phyloP scores from a whole-genome alignment of 2,329 filamentous ascomycete genomes.

The Claviceps monticola region DNA sequence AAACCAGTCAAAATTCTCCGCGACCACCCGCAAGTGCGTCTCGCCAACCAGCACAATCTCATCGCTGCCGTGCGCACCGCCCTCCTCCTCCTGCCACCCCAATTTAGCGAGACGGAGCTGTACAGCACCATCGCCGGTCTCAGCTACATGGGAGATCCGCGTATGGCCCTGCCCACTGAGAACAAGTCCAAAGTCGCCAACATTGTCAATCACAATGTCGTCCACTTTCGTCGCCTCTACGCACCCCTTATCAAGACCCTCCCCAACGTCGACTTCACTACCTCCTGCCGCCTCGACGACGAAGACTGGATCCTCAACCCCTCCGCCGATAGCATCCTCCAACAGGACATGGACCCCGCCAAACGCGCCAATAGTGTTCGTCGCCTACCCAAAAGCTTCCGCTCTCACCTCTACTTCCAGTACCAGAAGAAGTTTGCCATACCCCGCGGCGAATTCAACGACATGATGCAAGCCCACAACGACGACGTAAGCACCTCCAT shows the following conservation, averaged over 20 bases:
- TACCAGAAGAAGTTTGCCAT: constrained; percentile 88
- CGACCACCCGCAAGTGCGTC: constrained; percentile 80
- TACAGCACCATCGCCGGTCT: constrained; percentile 87
- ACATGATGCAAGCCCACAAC: constrained; percentile 65
- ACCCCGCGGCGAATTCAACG: constrained; percentile 67
- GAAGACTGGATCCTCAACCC: constrained; percentile 26
- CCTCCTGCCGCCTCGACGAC: constrained; percentile 30
- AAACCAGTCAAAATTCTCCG: constrained; percentile 97
- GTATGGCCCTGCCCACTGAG: constrained; percentile 82
- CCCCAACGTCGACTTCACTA: constrained; percentile 71
- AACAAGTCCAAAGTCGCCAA: constrained; percentile 87
- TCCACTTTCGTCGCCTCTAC: constrained; percentile 85
- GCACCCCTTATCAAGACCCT: constrained; percentile 78
- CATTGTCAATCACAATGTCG: constrained; percentile 82
- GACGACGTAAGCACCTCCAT: constrained; percentile 54
- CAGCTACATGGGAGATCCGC: constrained; percentile 90
- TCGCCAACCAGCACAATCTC: constrained; percentile 92
- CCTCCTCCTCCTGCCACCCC: constrained; percentile 67
- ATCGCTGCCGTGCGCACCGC: constrained; percentile 84
- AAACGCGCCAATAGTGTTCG: constrained; percentile 94
- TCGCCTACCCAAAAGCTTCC: constrained; percentile 73
- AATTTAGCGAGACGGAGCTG: constrained; percentile 75
- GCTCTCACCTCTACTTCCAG: constrained; percentile 81
- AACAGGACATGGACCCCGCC: constrained; percentile 84
- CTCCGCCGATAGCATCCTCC: constrained; percentile 50